Conservation (phyloP, 208 protist genomes). For the Trypanosoma rangeli region DNA sequence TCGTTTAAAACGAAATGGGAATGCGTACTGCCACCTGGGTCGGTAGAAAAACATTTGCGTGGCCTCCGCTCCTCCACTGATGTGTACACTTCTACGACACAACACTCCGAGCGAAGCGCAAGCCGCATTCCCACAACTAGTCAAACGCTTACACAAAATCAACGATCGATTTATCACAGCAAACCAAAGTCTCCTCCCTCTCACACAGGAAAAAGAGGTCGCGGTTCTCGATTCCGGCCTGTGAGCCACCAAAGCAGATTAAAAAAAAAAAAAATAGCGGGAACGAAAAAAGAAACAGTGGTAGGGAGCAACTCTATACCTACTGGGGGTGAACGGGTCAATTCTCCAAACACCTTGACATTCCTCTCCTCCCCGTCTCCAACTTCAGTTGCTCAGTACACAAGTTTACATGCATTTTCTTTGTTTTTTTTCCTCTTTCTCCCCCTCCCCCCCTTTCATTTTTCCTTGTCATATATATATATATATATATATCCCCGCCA, state of each 20-base stretch:
- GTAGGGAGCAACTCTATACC: background rate
- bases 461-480: background rate
- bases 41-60: slow-evolving; percentile 38
- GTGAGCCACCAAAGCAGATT: too few relatives aligned
- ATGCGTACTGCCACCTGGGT: slow-evolving; percentile 51
- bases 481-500: too few relatives aligned
- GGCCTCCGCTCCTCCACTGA: background rate
- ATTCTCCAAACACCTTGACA: too few relatives aligned
- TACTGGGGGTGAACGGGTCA: background rate
- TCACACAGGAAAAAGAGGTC: background rate
- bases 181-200: background rate
- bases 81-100: background rate
- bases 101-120: background rate
- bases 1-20: slow-evolving; percentile 54
- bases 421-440: background rate
- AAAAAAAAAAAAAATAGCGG: slow-evolving; percentile 16
- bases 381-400: too few relatives aligned
- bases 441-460: background rate
- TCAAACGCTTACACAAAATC: background rate
- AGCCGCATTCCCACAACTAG: background rate
- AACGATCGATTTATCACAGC: background rate
- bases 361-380: too few relatives aligned
- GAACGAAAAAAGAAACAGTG: slow-evolving; percentile 3
- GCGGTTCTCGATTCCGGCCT: background rate
- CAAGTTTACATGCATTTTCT: too few relatives aligned